Evolutionary conservation across 164 flowering plant species (phyloP).

Genomic region (Chimonanthus praecox): DNA sequence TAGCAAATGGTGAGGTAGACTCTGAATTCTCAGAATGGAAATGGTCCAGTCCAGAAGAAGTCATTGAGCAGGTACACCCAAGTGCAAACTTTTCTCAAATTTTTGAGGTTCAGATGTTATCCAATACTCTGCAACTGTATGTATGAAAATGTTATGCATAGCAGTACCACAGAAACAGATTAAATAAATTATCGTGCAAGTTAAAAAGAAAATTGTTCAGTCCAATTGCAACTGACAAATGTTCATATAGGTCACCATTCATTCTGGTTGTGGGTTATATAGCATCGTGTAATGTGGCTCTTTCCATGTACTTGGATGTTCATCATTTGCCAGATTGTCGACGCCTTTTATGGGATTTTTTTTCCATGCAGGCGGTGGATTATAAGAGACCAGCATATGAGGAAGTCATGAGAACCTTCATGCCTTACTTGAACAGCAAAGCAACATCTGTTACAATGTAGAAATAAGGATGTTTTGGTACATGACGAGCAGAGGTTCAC

Average conservation of each 20-base stretch:
- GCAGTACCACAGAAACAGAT: too few relatives aligned
- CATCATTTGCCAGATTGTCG: not conserved
- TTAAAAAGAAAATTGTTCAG: too few relatives aligned
- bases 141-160: too few relatives aligned
- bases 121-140: not conserved
- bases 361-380: conserved; percentile 71
- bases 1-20: conserved; percentile 64
- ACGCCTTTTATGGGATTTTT: not conserved
- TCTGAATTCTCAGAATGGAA: conserved; percentile 92
- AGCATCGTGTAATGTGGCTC: not conserved
- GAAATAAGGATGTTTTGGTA: conserved; percentile 46
- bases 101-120: not conserved
- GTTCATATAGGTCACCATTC: too few relatives aligned
- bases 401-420: conserved; percentile 72
- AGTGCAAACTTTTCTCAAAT: not conserved
- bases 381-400: conserved; percentile 87
- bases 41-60: conserved; percentile 81
- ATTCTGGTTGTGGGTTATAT: too few relatives aligned
- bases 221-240: too few relatives aligned
- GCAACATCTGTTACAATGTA: conserved; percentile 50
- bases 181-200: too few relatives aligned
- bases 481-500: conserved; percentile 6
- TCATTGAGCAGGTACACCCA: conserved; percentile 67
- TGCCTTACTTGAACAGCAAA: conserved; percentile 37
- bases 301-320: not conserved